Percentiles rank a stretch among this genome's conserved stretches.
These are phyloP conservation scores for Vanderwaltozyma polyspora DNA, from an alignment of 805 yeast genomes.

Conservation along the genomic window DNA sequence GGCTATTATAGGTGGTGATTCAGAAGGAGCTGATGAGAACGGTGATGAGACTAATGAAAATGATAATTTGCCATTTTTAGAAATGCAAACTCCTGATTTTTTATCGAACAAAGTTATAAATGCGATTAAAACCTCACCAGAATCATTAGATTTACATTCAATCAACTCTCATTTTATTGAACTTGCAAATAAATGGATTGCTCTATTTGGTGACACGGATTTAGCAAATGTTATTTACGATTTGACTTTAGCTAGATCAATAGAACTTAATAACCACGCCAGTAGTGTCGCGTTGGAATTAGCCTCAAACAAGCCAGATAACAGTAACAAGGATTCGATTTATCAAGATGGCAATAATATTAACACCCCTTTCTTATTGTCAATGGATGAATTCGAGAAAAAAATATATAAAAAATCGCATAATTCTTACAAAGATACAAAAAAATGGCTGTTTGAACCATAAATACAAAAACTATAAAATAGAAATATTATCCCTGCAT, in stretches of 20 bases:
- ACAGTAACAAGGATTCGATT: conserved; percentile 21
- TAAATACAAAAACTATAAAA: too few species aligned
- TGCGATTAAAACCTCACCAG: conserved; percentile 68
- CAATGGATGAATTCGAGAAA: conserved; percentile 71
- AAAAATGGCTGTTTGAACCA: conserved; percentile 28
- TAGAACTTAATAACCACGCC: conserved; percentile 64
- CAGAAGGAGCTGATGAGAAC: conserved; percentile 19
- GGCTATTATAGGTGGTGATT: conserved; percentile 36
- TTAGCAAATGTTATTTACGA: conserved; percentile 39
- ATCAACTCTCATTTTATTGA: conserved; percentile 57
- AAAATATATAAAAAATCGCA: conserved; percentile 42
- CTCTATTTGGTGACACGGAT: conserved; percentile 54
- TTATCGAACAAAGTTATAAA: conserved; percentile 56
- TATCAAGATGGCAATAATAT: conserved; percentile 24
- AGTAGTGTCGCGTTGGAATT: conserved; percentile 10
- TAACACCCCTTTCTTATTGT: conserved; percentile 37
- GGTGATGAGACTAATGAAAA: conserved; percentile 15
- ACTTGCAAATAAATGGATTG: conserved; percentile 67
- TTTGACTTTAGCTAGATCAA: conserved; percentile 54
- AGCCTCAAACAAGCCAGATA: neutral
- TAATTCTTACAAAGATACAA: conserved; percentile 36
- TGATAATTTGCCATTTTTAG: conserved; percentile 42
- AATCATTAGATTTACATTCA: conserved; percentile 53
- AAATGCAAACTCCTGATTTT: conserved; percentile 60
- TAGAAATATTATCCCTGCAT: too few species aligned